Base-by-base conservation (phyloP, 169 alveolate genomes). In the Eimeria brunetti region DNA sequence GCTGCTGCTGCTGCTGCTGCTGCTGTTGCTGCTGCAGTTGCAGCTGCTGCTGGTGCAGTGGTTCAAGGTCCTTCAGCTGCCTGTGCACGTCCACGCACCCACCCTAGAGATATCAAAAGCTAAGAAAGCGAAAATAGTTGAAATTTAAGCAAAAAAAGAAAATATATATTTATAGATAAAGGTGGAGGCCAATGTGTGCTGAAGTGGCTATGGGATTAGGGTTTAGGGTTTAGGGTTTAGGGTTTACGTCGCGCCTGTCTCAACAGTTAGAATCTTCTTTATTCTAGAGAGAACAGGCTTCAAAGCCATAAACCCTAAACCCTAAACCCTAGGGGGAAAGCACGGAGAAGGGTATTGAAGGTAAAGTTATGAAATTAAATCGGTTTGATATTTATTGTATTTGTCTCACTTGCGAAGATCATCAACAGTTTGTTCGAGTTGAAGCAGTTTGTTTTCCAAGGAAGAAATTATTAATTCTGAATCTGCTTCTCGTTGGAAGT, bases 401-500 rank as follows among this genome's bases (percentile, higher is more conserved):
- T 69, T 33, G 30, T 36, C 89, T 12, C 89, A 80, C 89, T 51
- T 46, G 69, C 11, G 89, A 18, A 80, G 89, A 51, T 80, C 89
- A 44, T 80, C 71, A 46, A 80, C 69, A 36, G 71, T 49, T 51
- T 44, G 71, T 71, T 51, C 49, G 16, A 80, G 89, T 33, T 38
- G 89, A 18, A 49, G 64, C 60, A 80, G 27, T 49, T 49, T 24
- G 44, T 44, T 71, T 51, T 75, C 85, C 85, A 38, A 38, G 30
- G 85, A 38, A 38, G 1, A n/a, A 30, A 36, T 69, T 24, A 36
- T 20, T 14, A n/a, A 8, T 11, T n/a, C 20, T n/a, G 80, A 69
- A 30, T 18, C 27, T 0, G 41, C 38, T 30, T 7, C 24, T 0
- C 49, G 0, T 30, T 69, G 38, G n/a, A 69, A 69, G 46, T n/a